These are phyloP conservation scores for Wickerhamomyces queroliae DNA, from an alignment of 805 yeast genomes.

Conservation along the genomic window DNA sequence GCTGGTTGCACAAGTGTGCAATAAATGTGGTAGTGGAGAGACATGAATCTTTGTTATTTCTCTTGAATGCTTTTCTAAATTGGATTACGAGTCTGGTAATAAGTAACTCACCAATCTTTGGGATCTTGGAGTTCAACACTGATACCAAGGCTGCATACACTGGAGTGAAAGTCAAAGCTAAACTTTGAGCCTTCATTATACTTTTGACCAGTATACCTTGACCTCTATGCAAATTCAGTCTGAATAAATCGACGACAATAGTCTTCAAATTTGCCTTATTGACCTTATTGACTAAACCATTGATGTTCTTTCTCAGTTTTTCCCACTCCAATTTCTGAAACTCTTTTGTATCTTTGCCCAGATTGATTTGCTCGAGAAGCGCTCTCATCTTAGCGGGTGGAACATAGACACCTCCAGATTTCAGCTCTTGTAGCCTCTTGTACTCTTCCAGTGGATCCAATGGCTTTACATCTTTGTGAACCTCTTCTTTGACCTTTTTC, in stretches of 20 bases:
- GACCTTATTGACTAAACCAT: slow-evolving; percentile 41
- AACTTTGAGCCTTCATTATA: slow-evolving; percentile 47
- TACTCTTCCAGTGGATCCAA: slow-evolving; percentile 28
- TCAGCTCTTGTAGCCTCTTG: slow-evolving; percentile 28
- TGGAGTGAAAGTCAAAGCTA: slow-evolving; percentile 35
- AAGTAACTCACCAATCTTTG: slow-evolving; percentile 59
- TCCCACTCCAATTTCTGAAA: slow-evolving; percentile 57
- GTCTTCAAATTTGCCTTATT: slow-evolving; percentile 41
- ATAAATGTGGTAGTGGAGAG: slow-evolving; percentile 42
- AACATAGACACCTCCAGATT: slow-evolving; percentile 42
- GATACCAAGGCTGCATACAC: slow-evolving; percentile 54
- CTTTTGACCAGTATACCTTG: slow-evolving; percentile 54
- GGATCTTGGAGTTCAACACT: slow-evolving; percentile 60
- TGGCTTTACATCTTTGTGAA: slow-evolving; percentile 4
- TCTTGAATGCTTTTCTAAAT: slow-evolving; percentile 48
- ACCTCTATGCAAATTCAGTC: slow-evolving; percentile 54
- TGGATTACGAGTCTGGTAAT: slow-evolving; percentile 47
- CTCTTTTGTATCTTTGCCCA: slow-evolving; percentile 28
- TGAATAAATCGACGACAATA: slow-evolving; percentile 44
- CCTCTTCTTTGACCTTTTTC: background rate
- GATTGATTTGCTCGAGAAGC: slow-evolving; percentile 29
- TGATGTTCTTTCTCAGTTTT: slow-evolving; percentile 38
- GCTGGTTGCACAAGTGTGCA: slow-evolving; percentile 58
- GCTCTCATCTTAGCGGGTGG: slow-evolving; percentile 49
- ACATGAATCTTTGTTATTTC: slow-evolving; percentile 39